Percentiles rank a stretch among this genome's conserved stretches.
These are phyloP conservation scores for Musa schizocarpa DNA, from an alignment of 176 grass and related monocot species.

Conservation along the genomic window DNA sequence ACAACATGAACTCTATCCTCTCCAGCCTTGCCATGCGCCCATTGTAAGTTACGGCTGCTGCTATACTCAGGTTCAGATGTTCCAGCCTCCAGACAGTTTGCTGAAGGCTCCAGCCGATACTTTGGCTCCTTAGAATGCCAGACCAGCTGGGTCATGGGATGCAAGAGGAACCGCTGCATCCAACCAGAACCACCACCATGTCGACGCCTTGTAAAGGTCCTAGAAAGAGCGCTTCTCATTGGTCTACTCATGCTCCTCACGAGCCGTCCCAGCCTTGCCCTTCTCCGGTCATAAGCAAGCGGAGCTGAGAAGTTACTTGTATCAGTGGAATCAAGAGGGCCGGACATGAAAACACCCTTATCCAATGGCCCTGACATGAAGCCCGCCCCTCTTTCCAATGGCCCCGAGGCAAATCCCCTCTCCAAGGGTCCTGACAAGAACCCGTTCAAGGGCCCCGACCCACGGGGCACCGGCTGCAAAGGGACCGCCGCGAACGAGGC, in stretches of 20 bases:
- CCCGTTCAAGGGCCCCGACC: slow-evolving; percentile 55
- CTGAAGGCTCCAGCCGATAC: slow-evolving; percentile 44
- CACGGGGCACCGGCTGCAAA: slow-evolving; percentile 59
- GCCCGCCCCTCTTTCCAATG: slow-evolving; percentile 39
- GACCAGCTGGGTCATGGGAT: slow-evolving; percentile 52
- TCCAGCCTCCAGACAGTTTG: slow-evolving; percentile 37
- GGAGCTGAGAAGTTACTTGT: slow-evolving; percentile 70
- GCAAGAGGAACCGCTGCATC: slow-evolving; percentile 50
- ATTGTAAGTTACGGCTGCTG: slow-evolving; percentile 39
- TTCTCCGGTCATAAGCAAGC: slow-evolving; percentile 50
- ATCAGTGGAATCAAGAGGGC: slow-evolving; percentile 48
- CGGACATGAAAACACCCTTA: slow-evolving; percentile 78
- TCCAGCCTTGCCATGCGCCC: slow-evolving; percentile 80
- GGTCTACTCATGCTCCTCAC: slow-evolving; percentile 78
- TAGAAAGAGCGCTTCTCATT: slow-evolving; percentile 46
- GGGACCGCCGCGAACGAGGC: slow-evolving; percentile 69
- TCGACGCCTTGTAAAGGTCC: slow-evolving; percentile 37
- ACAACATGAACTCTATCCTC: slow-evolving; percentile 90
- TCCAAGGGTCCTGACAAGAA: slow-evolving; percentile 87
- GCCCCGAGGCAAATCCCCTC: slow-evolving; percentile 67
- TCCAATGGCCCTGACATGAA: slow-evolving; percentile 74
- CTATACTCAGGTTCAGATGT: slow-evolving; percentile 62
- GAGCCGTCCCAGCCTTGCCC: slow-evolving; percentile 47
- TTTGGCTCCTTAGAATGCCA: slow-evolving; percentile 58
- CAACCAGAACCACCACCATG: slow-evolving; percentile 30